These are phyloP conservation scores for Fusarium dimerum DNA, from an alignment of 2,329 filamentous ascomycete species.

Conservation along the genomic window DNA sequence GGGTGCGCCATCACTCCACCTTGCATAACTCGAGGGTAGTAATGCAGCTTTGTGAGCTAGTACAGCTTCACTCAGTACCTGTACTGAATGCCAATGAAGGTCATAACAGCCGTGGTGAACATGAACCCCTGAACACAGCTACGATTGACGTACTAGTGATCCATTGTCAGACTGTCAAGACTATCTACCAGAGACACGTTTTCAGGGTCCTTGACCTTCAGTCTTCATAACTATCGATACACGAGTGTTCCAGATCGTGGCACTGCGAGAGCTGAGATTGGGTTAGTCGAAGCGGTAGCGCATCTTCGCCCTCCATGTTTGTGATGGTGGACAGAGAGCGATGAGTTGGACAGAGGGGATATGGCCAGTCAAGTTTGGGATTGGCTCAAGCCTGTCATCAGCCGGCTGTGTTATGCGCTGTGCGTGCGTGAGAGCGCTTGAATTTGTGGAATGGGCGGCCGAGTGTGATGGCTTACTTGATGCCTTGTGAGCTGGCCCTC, in stretches of 20 bases:
- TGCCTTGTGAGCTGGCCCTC: not conserved
- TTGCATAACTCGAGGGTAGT: not conserved
- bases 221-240: not conserved
- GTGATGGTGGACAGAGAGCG: slow-evolving; percentile 8
- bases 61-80: too few species aligned
- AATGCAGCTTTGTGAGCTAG: not conserved
- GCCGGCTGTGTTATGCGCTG: slow-evolving; percentile 17
- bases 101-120: too few species aligned
- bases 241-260: not conserved
- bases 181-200: not conserved
- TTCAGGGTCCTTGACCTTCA: not conserved
- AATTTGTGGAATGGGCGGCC: slow-evolving; percentile 11
- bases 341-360: slow-evolving; percentile 11
- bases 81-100: too few species aligned
- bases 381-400: slow-evolving; percentile 22
- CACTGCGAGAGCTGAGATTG: slow-evolving; percentile 2
- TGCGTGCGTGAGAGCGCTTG: slow-evolving; percentile 17
- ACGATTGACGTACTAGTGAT: not conserved
- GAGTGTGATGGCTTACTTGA: not conserved
- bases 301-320: slow-evolving; percentile 12
- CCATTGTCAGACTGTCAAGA: not conserved
- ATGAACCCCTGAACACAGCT: not conserved
- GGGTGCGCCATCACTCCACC: slow-evolving; percentile 30
- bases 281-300: slow-evolving; percentile 15
- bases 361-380: slow-evolving; percentile 10